Percentiles rank a stretch among this genome's conserved stretches.
Evolutionary conservation across 177 flowering plant species (phyloP).

Genomic region (Vitis hybrid): DNA sequence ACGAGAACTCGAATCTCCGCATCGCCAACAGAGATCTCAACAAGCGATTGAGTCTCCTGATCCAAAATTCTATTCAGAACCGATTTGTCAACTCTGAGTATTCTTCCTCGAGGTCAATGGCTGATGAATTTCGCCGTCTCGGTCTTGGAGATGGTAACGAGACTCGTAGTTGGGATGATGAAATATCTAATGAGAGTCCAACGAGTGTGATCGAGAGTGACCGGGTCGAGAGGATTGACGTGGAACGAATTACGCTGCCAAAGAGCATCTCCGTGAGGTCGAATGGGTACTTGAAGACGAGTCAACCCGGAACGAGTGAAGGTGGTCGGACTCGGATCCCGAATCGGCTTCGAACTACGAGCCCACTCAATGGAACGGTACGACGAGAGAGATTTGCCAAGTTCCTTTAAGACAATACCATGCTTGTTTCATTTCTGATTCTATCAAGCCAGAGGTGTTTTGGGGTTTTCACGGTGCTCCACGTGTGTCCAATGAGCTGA

Average conservation of each 20-base stretch:
- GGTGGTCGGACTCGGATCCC: conserved; percentile 23
- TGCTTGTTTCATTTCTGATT: neutral
- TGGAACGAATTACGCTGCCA: conserved; percentile 51
- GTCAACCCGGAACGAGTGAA: conserved; percentile 19
- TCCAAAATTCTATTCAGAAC: conserved; percentile 28
- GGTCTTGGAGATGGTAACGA: conserved; percentile 14
- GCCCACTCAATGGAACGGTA: conserved; percentile 34
- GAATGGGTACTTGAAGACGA: conserved; percentile 60
- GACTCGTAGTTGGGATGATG: conserved; percentile 16
- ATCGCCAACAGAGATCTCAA: conserved; percentile 49
- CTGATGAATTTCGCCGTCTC: conserved; percentile 25
- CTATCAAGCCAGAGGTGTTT: no score
- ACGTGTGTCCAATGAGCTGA: no score
- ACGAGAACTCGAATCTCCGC: conserved; percentile 58
- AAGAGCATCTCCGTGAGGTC: conserved; percentile 88
- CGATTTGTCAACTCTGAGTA: conserved; percentile 11
- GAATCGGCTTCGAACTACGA: conserved; percentile 19
- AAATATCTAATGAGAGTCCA: conserved; percentile 40
- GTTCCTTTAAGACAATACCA: neutral
- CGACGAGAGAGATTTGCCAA: neutral
- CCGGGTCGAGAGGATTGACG: conserved; percentile 21
- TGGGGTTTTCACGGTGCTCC: no score
- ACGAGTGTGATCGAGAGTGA: conserved; percentile 44
- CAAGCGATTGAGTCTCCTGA: conserved; percentile 37
- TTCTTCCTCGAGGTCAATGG: conserved; percentile 17